Evolutionary conservation across 768 basidiomycete species (phyloP).

Genomic region (Termitomyces sp.): DNA sequence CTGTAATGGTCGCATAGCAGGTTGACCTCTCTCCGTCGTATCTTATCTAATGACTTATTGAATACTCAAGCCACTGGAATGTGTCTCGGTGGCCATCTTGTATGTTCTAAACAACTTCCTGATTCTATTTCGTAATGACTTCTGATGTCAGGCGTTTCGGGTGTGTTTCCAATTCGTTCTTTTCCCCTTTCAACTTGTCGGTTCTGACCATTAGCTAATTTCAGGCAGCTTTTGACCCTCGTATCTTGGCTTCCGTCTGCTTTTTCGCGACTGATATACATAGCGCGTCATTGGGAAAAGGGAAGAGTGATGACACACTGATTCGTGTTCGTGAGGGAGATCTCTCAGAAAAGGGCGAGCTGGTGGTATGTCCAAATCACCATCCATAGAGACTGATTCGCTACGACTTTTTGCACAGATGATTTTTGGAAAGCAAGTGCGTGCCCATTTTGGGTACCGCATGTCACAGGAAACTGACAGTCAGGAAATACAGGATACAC

Average conservation of each 20-base stretch:
- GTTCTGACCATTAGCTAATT: background rate
- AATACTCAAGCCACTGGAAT: slow-evolving; percentile 69
- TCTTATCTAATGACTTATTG: background rate
- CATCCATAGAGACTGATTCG: background rate
- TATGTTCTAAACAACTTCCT: slow-evolving; percentile 29
- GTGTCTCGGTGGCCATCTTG: slow-evolving; percentile 87
- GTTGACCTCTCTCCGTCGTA: slow-evolving; percentile 28
- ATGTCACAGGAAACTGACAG: slow-evolving; percentile 1
- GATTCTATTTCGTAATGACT: background rate
- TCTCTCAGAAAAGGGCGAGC: slow-evolving; percentile 73
- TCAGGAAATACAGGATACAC: slow-evolving; percentile 66
- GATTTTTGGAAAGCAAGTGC: slow-evolving; percentile 93
- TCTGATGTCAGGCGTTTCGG: slow-evolving; percentile 33
- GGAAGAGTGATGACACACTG: slow-evolving; percentile 81
- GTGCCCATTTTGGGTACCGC: slow-evolving; percentile 5
- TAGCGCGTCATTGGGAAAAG: slow-evolving; percentile 79
- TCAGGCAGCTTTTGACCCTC: slow-evolving; percentile 85
- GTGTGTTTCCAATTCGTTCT: slow-evolving; percentile 22
- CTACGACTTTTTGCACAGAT: slow-evolving; percentile 42
- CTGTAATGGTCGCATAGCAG: slow-evolving; percentile 90
- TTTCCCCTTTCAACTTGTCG: background rate
- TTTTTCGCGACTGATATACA: slow-evolving; percentile 97
- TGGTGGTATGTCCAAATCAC: slow-evolving; percentile 57
- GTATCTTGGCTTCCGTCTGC: slow-evolving; percentile 82
- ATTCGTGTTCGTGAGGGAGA: slow-evolving; percentile 71